Evolutionary conservation across 176 grass and related monocot genomes (phyloP).

Genomic region (Oropetium thomaeum): DNA sequence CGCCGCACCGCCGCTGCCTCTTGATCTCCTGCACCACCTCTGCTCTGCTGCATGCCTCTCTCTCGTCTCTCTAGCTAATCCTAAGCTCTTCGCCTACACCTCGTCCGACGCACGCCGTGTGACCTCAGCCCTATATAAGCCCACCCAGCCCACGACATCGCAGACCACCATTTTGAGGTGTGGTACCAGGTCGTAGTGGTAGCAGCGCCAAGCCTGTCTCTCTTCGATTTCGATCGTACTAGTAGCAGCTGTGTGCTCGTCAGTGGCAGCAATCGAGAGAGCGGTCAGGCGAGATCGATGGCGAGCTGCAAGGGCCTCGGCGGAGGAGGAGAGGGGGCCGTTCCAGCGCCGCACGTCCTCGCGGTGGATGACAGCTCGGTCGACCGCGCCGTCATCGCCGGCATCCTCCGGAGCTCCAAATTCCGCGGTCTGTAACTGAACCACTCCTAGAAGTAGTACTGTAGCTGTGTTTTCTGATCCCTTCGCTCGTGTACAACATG

Average conservation of each 20-base stretch:
- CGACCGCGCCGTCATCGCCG: constrained; percentile 64
- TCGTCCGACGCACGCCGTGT: not conserved
- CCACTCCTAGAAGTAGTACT: no score
- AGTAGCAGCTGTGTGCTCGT: not conserved
- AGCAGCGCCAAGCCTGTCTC: no score
- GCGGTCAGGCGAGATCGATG: constrained; percentile 4
- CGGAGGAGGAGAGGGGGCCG: constrained; percentile 25
- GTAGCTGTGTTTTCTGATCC: not conserved
- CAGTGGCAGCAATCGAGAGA: not conserved
- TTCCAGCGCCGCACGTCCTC: constrained; percentile 55
- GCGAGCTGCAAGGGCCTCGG: constrained; percentile 20
- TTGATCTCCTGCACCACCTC: constrained; percentile 7
- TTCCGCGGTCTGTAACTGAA: constrained; percentile 57
- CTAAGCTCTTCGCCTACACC: not conserved
- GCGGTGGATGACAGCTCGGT: constrained; percentile 88
- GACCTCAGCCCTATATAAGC: not conserved
- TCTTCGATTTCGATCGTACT: no score
- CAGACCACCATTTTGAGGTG: no score
- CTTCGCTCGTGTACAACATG: not conserved
- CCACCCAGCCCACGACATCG: not conserved
- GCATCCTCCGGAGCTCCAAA: constrained; percentile 73
- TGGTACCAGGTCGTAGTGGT: no score
- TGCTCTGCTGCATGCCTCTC: no score
- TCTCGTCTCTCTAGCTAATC: not conserved
- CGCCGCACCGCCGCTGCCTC: not conserved